Conservation (phyloP, 2,329 filamentous ascomycete genomes). For the Metarhizium humberi region DNA sequence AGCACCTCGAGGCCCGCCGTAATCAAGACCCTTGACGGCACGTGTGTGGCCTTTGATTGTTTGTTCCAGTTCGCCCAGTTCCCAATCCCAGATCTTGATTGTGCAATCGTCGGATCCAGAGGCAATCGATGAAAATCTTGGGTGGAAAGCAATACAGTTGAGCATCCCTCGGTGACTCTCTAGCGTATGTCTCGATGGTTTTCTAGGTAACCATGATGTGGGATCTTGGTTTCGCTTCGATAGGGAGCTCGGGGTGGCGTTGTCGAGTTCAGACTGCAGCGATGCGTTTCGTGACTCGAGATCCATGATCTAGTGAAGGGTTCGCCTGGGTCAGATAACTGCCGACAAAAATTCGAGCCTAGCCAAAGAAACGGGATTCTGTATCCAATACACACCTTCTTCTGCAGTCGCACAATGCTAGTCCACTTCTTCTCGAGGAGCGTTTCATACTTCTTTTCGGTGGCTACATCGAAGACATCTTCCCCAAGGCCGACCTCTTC, state of each 20-base stretch:
- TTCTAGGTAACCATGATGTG: constrained; percentile 73
- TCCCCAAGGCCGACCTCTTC: constrained; percentile 68
- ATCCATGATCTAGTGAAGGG: constrained; percentile 67
- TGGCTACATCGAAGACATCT: constrained; percentile 64
- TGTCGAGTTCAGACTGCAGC: constrained; percentile 78
- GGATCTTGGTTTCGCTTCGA: constrained; percentile 78
- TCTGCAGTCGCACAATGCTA: constrained; percentile 85
- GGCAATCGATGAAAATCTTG: constrained; percentile 80
- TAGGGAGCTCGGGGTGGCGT: constrained; percentile 60
- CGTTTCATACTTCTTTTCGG: constrained; percentile 88
- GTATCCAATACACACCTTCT: constrained; percentile 55
- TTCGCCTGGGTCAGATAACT: background rate
- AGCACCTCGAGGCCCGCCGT: constrained; percentile 72
- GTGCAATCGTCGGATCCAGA: constrained; percentile 87
- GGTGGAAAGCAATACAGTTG: constrained; percentile 86
- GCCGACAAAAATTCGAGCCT: background rate
- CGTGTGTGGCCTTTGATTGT: constrained; percentile 91
- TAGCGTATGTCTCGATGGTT: constrained; percentile 71
- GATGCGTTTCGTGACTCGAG: constrained; percentile 66
- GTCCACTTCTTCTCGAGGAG: constrained; percentile 98
- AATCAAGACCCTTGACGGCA: constrained; percentile 81
- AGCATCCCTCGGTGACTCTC: constrained; percentile 75
- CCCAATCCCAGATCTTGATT: constrained; percentile 98
- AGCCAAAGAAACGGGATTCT: too few relatives aligned
- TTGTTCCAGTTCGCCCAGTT: constrained; percentile 79